Evolutionary conservation across 495 filamentous ascomycete genomes (phyloP), one percentile per base, ranked within the genome.

Genomic region (Penicillium parvum): DNA sequence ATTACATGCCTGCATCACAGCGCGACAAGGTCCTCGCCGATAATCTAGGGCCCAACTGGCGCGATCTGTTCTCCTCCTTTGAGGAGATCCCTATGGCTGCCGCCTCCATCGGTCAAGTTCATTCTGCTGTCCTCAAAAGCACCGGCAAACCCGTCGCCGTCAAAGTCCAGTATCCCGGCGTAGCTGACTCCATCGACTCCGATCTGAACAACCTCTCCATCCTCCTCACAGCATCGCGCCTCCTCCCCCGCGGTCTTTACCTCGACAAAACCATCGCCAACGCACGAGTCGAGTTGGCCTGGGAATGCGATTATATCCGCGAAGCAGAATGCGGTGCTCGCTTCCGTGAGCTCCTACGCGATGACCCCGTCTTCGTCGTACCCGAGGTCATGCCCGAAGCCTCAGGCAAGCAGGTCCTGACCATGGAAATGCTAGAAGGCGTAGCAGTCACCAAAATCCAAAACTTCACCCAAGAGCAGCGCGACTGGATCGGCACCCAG

Each of bases 241-340:
- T 98, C 21, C 73, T 98, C 12, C 94, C 92, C 0, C 90, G 87
- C 52, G 92, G 92, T 4, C 73, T 98, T 3, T 98, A 87, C 60
- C 83, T 98, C 6, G 84, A 98, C 64, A 96, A 94, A 57, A 98
- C 94, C 4, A 98, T 98, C 58, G 90, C 86, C 34, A 98, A 98
- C 59, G 91, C 91, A n/a, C 82, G 92, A 6, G 81, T 74, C 2
- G 92, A 98, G 63, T 76, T 98, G 3, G 90, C 73, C 7, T 98
- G 92, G 92, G 92, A 98, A 71, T 97, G 92, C 60, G 90, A 98
- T 66, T 98, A 98, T 63, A 54, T 81, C 41, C 81, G 92, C 28
- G 92, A 98, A 68, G 90, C 89, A 3, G 72, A 84, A 49, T 88
- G 85, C 61, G 85, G 75, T 10, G 71, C 74, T 33, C 81, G 81